Percentiles rank a stretch among this genome's conserved stretches.
Conservation (phyloP, 805 yeast genomes). For the Cyberlindnera subsufficiens region DNA sequence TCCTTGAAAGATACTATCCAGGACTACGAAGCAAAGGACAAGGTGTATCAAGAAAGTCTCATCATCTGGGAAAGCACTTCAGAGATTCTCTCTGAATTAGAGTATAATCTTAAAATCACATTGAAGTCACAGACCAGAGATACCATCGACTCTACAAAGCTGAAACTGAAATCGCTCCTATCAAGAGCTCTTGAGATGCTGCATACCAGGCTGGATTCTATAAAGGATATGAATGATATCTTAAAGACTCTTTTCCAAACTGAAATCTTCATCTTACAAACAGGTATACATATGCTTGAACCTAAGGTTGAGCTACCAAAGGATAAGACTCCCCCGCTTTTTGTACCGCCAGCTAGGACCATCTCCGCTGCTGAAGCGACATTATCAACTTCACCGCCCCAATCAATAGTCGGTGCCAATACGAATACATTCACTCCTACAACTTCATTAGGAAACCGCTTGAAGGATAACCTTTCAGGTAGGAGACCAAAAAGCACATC, state of each 20-base stretch:
- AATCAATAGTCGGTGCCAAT: not conserved
- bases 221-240: slow-evolving; percentile 9
- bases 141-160: slow-evolving; percentile 2
- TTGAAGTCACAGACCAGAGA: slow-evolving; percentile 6
- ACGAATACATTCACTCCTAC: not conserved
- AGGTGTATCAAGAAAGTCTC: slow-evolving; percentile 11
- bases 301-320: slow-evolving; percentile 6
- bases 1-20: slow-evolving; percentile 13
- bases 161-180: slow-evolving; percentile 5
- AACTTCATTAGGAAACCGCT: slow-evolving; percentile 5
- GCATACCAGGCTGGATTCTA: slow-evolving; percentile 4
- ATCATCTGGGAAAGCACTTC: slow-evolving; percentile 19
- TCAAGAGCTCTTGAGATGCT: slow-evolving; percentile 5
- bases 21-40: slow-evolving; percentile 7
- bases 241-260: slow-evolving; percentile 11
- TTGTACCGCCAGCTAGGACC: slow-evolving; percentile 1
- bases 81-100: slow-evolving; percentile 14
- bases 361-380: slow-evolving; percentile 2
- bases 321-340: slow-evolving; percentile 1
- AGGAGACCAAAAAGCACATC: not conserved
- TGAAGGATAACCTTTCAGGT: slow-evolving; percentile 9
- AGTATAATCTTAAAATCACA: slow-evolving; percentile 15
- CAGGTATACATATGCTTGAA: slow-evolving; percentile 13
- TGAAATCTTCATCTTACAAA: slow-evolving; percentile 14
- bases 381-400: slow-evolving; percentile 10